Percentiles rank a stretch among this genome's conserved stretches.
These are phyloP conservation scores for Irpex lacteus DNA, from an alignment of 1,284 basidiomycete species.

Conservation along the genomic window DNA sequence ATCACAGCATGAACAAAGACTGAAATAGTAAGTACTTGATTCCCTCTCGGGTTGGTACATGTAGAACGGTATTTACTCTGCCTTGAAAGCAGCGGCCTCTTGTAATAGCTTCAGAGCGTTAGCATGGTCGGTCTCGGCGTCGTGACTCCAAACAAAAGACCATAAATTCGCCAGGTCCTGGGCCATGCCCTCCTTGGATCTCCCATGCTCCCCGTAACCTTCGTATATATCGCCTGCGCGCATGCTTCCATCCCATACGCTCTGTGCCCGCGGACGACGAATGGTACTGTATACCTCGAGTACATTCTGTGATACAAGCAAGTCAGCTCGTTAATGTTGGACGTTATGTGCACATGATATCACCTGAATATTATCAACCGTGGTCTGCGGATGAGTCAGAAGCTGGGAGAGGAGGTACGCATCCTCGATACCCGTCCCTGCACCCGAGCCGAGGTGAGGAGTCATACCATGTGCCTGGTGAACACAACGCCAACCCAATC, in stretches of 20 bases:
- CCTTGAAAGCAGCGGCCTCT: background rate
- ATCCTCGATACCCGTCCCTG: slow-evolving; percentile 64
- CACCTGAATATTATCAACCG: slow-evolving; percentile 45
- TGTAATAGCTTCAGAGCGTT: background rate
- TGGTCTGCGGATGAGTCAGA: slow-evolving; percentile 44
- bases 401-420: slow-evolving; percentile 48
- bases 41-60: too few relatives aligned
- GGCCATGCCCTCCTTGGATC: background rate
- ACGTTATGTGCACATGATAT: slow-evolving; percentile 13
- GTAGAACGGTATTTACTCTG: background rate
- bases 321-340: background rate
- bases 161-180: background rate
- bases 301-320: slow-evolving; percentile 2
- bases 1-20: too few relatives aligned
- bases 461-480: slow-evolving; percentile 55
- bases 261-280: slow-evolving; percentile 13
- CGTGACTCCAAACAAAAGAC: slow-evolving; percentile 5
- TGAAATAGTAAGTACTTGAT: too few relatives aligned
- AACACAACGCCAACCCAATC: background rate
- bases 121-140: background rate
- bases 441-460: slow-evolving; percentile 61
- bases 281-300: slow-evolving; percentile 11
- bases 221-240: slow-evolving; percentile 11
- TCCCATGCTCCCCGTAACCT: slow-evolving; percentile 9
- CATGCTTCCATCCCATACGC: slow-evolving; percentile 14